phyloP scores from a whole-genome alignment of 331 rosid species.

The Dryas integrifolia region DNA sequence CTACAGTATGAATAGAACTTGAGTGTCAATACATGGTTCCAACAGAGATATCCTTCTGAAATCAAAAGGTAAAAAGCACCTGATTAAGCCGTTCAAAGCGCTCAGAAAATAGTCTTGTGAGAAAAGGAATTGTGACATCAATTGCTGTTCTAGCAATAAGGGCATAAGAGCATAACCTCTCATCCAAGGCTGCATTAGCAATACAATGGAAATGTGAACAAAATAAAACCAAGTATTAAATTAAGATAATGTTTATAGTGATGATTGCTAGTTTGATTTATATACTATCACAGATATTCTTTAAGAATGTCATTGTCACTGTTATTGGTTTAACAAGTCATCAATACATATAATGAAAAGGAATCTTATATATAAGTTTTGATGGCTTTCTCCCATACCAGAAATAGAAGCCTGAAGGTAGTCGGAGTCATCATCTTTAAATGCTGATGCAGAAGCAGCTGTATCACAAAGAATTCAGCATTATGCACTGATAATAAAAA shows the following conservation, averaged over 20 bases:
- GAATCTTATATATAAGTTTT: slow-evolving; percentile 8
- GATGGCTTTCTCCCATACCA: slow-evolving; percentile 51
- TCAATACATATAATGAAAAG: slow-evolving; percentile 13
- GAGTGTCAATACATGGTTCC: slow-evolving; percentile 19
- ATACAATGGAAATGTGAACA: slow-evolving; percentile 20
- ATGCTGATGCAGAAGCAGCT: slow-evolving; percentile 86
- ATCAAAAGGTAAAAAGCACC: slow-evolving; percentile 48
- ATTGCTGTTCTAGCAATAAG: slow-evolving; percentile 85
- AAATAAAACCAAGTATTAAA: neutral
- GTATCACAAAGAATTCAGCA: slow-evolving; percentile 27
- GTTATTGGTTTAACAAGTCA: slow-evolving; percentile 1
- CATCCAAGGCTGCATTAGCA: slow-evolving; percentile 89
- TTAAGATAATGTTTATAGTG: neutral
- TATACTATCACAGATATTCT: neutral
- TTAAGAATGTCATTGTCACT: neutral
- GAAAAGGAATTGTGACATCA: slow-evolving; percentile 81
- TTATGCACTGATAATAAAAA: slow-evolving; percentile 18
- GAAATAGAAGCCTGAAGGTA: slow-evolving; percentile 80
- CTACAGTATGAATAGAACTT: neutral
- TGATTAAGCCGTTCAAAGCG: slow-evolving; percentile 64
- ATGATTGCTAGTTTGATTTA: neutral
- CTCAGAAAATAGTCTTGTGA: slow-evolving; percentile 58
- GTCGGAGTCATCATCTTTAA: slow-evolving; percentile 65
- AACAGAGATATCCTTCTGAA: slow-evolving; percentile 28
- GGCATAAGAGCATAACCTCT: slow-evolving; percentile 88